These are phyloP conservation scores for Psilocybe sp. DNA, from an alignment of 768 basidiomycete genomes.

Conservation along the genomic window DNA sequence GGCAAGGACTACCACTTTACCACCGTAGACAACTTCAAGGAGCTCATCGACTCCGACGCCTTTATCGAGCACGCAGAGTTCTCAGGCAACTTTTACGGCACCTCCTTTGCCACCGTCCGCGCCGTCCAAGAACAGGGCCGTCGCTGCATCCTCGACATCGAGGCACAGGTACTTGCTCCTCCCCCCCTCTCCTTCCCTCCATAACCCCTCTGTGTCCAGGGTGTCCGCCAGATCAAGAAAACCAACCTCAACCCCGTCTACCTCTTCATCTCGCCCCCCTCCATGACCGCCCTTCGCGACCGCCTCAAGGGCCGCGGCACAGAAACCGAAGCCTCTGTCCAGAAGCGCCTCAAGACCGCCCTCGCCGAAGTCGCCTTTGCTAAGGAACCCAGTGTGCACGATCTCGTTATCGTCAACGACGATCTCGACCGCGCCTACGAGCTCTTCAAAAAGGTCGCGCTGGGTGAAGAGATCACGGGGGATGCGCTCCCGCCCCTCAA, in stretches of 20 bases:
- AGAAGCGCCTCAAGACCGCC: conserved; percentile 75
- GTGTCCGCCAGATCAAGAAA: conserved; percentile 87
- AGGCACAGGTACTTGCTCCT: conserved; percentile 73
- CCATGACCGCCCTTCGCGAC: conserved; percentile 60
- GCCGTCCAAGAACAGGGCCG: conserved; percentile 65
- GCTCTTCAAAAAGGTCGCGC: conserved; percentile 71
- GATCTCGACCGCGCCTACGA: conserved; percentile 80
- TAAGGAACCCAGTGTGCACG: conserved; percentile 67
- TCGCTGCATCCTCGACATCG: conserved; percentile 93
- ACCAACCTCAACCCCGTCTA: conserved; percentile 82
- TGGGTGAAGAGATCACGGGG: conserved; percentile 58
- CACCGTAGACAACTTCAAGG: conserved; percentile 62
- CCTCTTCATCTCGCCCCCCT: conserved; percentile 90
- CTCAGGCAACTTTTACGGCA: conserved; percentile 92
- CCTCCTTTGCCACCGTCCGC: conserved; percentile 74
- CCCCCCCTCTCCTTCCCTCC: neutral
- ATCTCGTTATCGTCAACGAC: conserved; percentile 88
- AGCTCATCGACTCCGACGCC: conserved; percentile 63
- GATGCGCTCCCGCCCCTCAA: conserved; percentile 69
- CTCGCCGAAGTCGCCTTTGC: conserved; percentile 83
- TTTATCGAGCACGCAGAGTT: conserved; percentile 97
- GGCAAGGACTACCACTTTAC: conserved; percentile 91
- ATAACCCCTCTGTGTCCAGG: conserved; percentile 44
- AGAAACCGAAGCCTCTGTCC: conserved; percentile 69
- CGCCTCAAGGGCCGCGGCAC: conserved; percentile 83